Conservation (phyloP, 176 grass and related monocot genomes). For the Elaeis guineensis region DNA sequence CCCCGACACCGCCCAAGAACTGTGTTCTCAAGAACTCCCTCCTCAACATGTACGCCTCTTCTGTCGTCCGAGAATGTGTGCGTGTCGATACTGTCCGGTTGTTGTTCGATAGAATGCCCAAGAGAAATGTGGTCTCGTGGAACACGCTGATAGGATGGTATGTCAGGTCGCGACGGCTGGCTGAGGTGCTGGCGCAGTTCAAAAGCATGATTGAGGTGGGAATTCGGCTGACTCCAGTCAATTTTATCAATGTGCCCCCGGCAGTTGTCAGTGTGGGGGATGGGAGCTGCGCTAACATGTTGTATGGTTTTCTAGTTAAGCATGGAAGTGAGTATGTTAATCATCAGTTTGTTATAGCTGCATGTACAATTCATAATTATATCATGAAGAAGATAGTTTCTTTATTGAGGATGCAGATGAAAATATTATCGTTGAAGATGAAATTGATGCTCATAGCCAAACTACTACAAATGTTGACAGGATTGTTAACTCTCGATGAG, state of each 20-base stretch:
- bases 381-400: no score
- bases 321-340: constrained; percentile 45
- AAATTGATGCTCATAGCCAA: no score
- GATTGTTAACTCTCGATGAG: no score
- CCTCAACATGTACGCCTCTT: constrained; percentile 80
- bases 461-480: no score
- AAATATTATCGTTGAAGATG: no score
- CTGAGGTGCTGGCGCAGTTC: constrained; percentile 45
- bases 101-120: constrained; percentile 69
- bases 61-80: background rate
- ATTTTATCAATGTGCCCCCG: constrained; percentile 58
- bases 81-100: constrained; percentile 29
- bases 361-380: no score
- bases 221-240: constrained; percentile 50
- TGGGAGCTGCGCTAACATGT: constrained; percentile 10
- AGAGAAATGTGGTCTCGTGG: constrained; percentile 67
- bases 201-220: constrained; percentile 46
- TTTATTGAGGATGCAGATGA: no score
- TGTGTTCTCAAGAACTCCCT: constrained; percentile 74
- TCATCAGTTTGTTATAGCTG: constrained; percentile 66
- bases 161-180: constrained; percentile 35
- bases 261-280: background rate
- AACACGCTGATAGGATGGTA: constrained; percentile 82
- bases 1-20: constrained; percentile 30
- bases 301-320: constrained; percentile 73